These are phyloP conservation scores for Eremomyces bilateralis DNA, from an alignment of 495 filamentous ascomycete genomes.

Conservation along the genomic window DNA sequence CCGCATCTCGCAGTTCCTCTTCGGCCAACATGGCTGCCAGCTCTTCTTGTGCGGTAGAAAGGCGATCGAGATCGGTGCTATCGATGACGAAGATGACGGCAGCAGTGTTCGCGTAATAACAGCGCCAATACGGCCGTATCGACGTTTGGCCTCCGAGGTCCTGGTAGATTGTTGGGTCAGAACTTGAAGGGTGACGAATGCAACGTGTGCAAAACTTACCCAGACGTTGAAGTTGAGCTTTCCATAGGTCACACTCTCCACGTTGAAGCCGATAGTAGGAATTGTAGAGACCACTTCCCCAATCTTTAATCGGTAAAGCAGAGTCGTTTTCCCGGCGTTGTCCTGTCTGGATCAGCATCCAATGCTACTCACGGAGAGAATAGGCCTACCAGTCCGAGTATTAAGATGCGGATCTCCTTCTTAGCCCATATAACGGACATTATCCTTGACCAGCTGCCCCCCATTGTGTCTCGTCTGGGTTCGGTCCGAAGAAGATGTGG, in stretches of 20 bases:
- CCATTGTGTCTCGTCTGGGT: slow-evolving; percentile 54
- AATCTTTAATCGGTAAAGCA: slow-evolving; percentile 90
- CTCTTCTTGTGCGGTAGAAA: slow-evolving; percentile 82
- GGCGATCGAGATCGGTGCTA: slow-evolving; percentile 84
- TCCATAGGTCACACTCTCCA: slow-evolving; percentile 91
- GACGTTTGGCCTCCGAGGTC: slow-evolving; percentile 90
- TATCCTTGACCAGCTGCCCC: slow-evolving; percentile 38
- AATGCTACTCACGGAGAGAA: neutral
- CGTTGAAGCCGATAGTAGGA: slow-evolving; percentile 97
- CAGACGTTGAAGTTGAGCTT: slow-evolving; percentile 98
- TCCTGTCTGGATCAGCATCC: slow-evolving; percentile 32
- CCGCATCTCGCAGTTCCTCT: slow-evolving; percentile 83
- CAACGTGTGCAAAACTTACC: slow-evolving; percentile 27
- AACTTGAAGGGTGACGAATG: slow-evolving; percentile 1
- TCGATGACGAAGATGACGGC: slow-evolving; percentile 98
- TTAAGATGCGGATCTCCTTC: slow-evolving; percentile 94
- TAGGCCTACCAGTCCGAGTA: slow-evolving; percentile 64
- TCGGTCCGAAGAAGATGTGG: too few relatives aligned
- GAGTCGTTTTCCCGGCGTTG: slow-evolving; percentile 94
- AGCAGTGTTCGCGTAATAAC: slow-evolving; percentile 99
- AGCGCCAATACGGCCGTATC: slow-evolving; percentile 95
- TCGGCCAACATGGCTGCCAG: slow-evolving; percentile 88
- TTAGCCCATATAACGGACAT: slow-evolving; percentile 61
- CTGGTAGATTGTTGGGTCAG: slow-evolving; percentile 18
- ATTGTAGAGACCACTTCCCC: slow-evolving; percentile 98